Percentiles rank a stretch among this genome's conserved stretches.
Conservation (phyloP, 495 filamentous ascomycete species). For the Cercophora newfieldiana region DNA sequence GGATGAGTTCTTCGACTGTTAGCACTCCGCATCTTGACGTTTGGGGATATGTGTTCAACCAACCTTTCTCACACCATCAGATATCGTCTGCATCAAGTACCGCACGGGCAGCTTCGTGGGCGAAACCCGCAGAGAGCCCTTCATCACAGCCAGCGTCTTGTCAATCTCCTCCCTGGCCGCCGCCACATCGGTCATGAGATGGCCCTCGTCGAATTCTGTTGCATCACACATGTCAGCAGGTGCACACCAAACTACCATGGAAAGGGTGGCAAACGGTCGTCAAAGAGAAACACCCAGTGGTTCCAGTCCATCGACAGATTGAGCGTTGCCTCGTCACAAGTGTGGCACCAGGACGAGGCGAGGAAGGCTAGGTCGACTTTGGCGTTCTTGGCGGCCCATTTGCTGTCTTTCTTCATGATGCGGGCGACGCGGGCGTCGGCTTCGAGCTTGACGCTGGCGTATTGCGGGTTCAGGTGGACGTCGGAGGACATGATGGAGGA, state of each 20-base stretch:
- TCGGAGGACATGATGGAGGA: conserved; percentile 13
- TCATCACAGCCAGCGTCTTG: conserved; percentile 9
- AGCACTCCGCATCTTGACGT: not conserved
- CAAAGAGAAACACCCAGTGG: conserved; percentile 21
- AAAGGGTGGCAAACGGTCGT: conserved; percentile 8
- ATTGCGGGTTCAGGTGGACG: conserved; percentile 14
- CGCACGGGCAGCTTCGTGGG: not conserved
- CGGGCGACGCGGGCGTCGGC: conserved; percentile 7
- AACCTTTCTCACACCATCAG: conserved; percentile 1
- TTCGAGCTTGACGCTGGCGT: not conserved
- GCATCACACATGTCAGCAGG: not conserved
- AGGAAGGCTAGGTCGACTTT: conserved; percentile 14
- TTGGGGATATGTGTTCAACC: not conserved
- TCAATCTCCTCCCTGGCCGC: not conserved
- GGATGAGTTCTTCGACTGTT: not conserved
- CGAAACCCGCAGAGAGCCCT: not conserved
- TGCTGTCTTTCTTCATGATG: conserved; percentile 6
- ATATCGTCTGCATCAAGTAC: conserved; percentile 13
- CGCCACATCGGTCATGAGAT: not conserved
- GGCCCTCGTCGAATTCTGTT: conserved; percentile 16
- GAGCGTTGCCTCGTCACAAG: not conserved
- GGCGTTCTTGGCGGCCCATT: conserved; percentile 15
- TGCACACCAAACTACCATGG: not conserved
- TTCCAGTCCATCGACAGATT: conserved; percentile 9
- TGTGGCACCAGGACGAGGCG: conserved; percentile 6